Conservation (phyloP, 306 rosid species). For the Quercus parvula region DNA sequence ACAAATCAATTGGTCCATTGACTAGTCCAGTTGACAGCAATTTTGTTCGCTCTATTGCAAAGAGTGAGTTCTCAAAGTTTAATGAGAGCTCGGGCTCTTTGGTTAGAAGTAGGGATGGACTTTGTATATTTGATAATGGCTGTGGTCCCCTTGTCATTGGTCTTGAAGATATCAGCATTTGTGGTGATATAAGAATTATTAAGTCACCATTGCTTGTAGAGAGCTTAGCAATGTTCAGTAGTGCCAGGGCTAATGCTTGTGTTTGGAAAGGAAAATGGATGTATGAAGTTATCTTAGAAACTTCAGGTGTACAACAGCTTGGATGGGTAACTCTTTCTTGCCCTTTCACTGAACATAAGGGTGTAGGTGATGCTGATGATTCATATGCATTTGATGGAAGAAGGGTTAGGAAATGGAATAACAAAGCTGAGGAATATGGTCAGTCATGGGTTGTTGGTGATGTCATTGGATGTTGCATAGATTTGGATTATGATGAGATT, state of each 20-base stretch:
- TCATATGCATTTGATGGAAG: conserved; percentile 98
- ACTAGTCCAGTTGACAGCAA: conserved; percentile 47
- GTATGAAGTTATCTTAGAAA: conserved; percentile 89
- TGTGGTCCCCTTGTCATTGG: conserved; percentile 40
- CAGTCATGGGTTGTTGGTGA: conserved; percentile 96
- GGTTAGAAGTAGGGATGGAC: conserved; percentile 42
- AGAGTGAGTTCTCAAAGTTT: conserved; percentile 48
- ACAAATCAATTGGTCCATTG: conserved; percentile 57
- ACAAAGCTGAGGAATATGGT: conserved; percentile 77
- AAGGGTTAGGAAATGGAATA: conserved; percentile 92
- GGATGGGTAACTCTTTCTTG: conserved; percentile 97
- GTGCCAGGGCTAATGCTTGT: conserved; percentile 78
- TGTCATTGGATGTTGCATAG: conserved; percentile 96
- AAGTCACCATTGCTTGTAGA: conserved; percentile 68
- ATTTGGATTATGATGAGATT: conserved; percentile 78
- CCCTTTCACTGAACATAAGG: conserved; percentile 85
- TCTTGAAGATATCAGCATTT: conserved; percentile 65
- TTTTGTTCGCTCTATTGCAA: conserved; percentile 47
- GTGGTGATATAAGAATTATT: conserved; percentile 68
- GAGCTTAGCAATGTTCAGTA: conserved; percentile 89
- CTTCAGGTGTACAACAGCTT: conserved; percentile 94
- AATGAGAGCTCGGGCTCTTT: conserved; percentile 21
- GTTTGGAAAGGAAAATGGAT: conserved; percentile 98
- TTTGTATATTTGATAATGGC: conserved; percentile 38
- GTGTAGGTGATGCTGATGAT: conserved; percentile 94